Base-by-base conservation (phyloP, 768 basidiomycete genomes). In the Phaeolepiota aurea region DNA sequence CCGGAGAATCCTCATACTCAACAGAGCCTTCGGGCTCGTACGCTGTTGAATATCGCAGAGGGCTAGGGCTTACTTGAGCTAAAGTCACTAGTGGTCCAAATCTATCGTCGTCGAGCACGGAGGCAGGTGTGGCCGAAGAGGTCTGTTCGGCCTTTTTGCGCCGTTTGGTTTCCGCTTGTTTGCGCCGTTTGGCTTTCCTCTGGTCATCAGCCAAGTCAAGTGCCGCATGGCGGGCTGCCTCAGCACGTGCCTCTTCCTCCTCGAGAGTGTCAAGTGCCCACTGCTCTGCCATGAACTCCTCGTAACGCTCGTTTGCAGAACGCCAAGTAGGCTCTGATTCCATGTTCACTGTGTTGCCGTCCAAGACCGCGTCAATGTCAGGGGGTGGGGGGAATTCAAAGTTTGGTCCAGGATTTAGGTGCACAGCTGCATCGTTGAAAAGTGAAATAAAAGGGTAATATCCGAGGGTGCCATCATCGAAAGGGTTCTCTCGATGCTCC, bases 371-470 rank as follows among this genome's bases (percentile, higher is more conserved):
- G 45, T 90, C 88, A 48, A 92, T 74, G 48, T 92, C 82, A 5
- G 69, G 61, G 1, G 87, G 87, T 2, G 91, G 92, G 1, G 86
- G 76, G 50, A 72, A 87, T 5, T 76, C 74, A 51, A 93, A 98
- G 45, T 82, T 58, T 0, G 96, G 96, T 0, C 96, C 96, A 13
- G 92, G 78, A 54, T 99, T 97, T 43, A 94, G 69, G 35, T 59
- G 72, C 10, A 92, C 84, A 44, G 78, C 76, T 0, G 89, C 94
- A 44, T 84, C 82, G 52, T 92, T 93, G 67, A 90, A 99, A 25
- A 94, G 68, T 3, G 90, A 94, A 48, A 96, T 77, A 65, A 97
- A 82, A 0, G 94, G 91, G 57, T 91, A 98, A 61, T 99, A 99
- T 1, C 96, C 96, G 4, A 96, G 65, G 14, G 85, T 81, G 14